Percentiles rank a stretch among this genome's conserved stretches.
Conservation (phyloP, 768 basidiomycete genomes). For the Royoungia palumana region DNA sequence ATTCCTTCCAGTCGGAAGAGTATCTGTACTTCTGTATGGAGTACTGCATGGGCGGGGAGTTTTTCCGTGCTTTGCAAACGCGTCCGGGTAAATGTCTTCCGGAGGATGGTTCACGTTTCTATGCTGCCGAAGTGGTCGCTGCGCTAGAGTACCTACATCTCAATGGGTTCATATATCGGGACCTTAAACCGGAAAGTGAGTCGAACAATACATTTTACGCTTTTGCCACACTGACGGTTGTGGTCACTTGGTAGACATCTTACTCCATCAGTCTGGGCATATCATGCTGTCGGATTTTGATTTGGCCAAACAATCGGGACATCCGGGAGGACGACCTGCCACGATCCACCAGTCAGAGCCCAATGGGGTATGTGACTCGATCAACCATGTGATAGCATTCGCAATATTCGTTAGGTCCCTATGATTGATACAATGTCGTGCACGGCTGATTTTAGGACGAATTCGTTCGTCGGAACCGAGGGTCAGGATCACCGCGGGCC, state of each 20-base stretch:
- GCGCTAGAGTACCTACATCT: slow-evolving; percentile 98
- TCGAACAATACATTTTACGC: slow-evolving; percentile 18
- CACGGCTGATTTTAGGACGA: slow-evolving; percentile 96
- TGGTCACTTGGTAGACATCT: slow-evolving; percentile 64
- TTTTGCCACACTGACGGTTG: slow-evolving; percentile 4
- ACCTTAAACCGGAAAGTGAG: slow-evolving; percentile 99
- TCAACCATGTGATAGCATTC: slow-evolving; percentile 1
- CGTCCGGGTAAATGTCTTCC: slow-evolving; percentile 95
- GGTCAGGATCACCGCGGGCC: slow-evolving; percentile 48
- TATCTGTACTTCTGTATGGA: slow-evolving; percentile 99
- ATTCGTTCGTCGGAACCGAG: slow-evolving; percentile 99
- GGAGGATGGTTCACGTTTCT: slow-evolving; percentile 95
- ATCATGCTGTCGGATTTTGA: slow-evolving; percentile 99
- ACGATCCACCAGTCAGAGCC: slow-evolving; percentile 82
- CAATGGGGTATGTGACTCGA: slow-evolving; percentile 67
- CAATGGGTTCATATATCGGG: slow-evolving; percentile 99
- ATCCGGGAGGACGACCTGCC: slow-evolving; percentile 80
- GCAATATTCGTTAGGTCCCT: slow-evolving; percentile 56
- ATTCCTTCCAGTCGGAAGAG: slow-evolving; percentile 97
- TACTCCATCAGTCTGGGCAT: slow-evolving; percentile 96
- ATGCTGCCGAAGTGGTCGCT: slow-evolving; percentile 97
- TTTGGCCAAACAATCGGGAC: slow-evolving; percentile 91
- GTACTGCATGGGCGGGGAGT: slow-evolving; percentile 99
- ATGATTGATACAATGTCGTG: slow-evolving; percentile 96
- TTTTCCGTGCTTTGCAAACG: slow-evolving; percentile 96